Percentiles rank a stretch among this genome's conserved stretches.
These are phyloP conservation scores for Ilex paraguariensis DNA, from an alignment of 305 asterid species.

Conservation along the genomic window DNA sequence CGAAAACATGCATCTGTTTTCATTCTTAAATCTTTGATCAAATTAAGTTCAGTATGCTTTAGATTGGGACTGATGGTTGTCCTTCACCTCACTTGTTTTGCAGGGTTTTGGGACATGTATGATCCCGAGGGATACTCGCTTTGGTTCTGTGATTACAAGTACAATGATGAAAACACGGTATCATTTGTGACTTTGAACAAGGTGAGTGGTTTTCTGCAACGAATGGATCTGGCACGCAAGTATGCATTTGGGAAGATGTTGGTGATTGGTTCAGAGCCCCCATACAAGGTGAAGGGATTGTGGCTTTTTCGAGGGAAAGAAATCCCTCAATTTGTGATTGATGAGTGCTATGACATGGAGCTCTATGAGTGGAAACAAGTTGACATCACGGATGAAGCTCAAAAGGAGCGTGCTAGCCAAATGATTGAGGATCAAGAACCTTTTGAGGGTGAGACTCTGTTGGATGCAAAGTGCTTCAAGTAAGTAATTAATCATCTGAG, in stretches of 20 bases:
- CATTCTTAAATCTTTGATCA: no score
- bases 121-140: conserved; percentile 94
- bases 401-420: conserved; percentile 82
- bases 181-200: conserved; percentile 86
- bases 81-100: not conserved
- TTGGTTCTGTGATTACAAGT: conserved; percentile 93
- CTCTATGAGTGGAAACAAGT: conserved; percentile 85
- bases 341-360: conserved; percentile 88
- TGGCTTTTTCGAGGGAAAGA: conserved; percentile 98
- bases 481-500: conserved; percentile 11
- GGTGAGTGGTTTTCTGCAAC: conserved; percentile 81
- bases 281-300: conserved; percentile 88
- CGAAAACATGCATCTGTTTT: no score
- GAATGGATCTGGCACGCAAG: conserved; percentile 94
- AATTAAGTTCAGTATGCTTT: no score
- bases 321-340: conserved; percentile 71
- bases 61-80: no score
- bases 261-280: conserved; percentile 58
- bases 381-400: conserved; percentile 70
- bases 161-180: conserved; percentile 78
- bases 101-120: conserved; percentile 96
- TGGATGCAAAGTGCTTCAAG: conserved; percentile 96
- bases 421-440: conserved; percentile 97
- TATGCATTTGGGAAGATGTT: conserved; percentile 93
- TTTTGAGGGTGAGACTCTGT: conserved; percentile 75